Base-by-base conservation (phyloP, 2,329 filamentous ascomycete species). In the Drechmeria coniospora region DNA sequence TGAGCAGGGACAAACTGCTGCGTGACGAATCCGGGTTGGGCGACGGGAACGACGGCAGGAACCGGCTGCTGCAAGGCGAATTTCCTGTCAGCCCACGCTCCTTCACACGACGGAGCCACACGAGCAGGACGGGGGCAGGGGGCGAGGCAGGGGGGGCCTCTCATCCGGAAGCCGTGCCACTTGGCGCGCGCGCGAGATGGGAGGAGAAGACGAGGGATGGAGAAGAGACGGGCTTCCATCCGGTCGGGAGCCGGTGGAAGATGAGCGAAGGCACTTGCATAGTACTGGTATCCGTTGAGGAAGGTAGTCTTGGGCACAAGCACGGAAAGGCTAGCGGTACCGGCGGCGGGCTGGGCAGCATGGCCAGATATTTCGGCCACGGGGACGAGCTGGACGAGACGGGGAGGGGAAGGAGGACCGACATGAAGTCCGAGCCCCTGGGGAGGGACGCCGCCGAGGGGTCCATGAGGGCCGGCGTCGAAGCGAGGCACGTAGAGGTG, bases 401-500 rank as follows among this genome's bases (percentile, higher is more conserved):
- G 19, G 27, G 27, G 20, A 29, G 32, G 19, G 31, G 32, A 29
- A 25, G 25, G 27, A 25, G 28, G 43, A 51, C 45, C 43, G 40
- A 56, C 48, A 46, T 45, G 46, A 42, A 41, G 33, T 39, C 45
- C 38, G 30, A 25, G 21, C 16, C 44, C 44, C 23, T 21, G 14
- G 17, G 15, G 12, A 11, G 15, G 15, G 13, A 8, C 7, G n/a
- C 26, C 26, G 13, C 15, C 27, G 20, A 9, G 9, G 7, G 10
- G 6, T 10, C 6, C 10, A 10, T 10, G 7, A 20, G 27, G 27
- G 23, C n/a, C 11, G 14, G 41, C 46, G 39, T 71, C 67, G 38
- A 54, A 56, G 23, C 65, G 66, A 35, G 70, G 68, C 28, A 65
- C 49, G 38, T 71, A 74, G 13, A 59, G 57, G 36, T 74, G 67